Percentiles rank a stretch among this genome's conserved stretches.
phyloP scores from a whole-genome alignment of 768 basidiomycete species.

The Tulasnella sp. region DNA sequence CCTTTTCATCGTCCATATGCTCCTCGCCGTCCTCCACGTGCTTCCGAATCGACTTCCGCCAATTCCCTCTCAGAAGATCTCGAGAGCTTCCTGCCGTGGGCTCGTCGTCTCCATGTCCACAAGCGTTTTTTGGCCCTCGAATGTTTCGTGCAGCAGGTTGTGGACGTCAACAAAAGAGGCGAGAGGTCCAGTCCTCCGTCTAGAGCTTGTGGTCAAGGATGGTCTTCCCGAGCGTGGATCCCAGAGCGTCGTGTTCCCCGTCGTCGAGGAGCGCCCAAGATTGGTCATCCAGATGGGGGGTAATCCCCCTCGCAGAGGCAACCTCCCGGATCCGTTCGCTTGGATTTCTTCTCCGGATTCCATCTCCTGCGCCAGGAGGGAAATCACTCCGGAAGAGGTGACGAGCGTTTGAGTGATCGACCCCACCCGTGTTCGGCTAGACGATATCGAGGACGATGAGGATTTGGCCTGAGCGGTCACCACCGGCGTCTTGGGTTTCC shows the following conservation, averaged over 20 bases:
- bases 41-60: not conserved
- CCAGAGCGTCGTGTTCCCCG: not conserved
- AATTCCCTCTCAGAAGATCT: not conserved
- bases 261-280: not conserved
- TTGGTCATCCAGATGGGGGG: not conserved
- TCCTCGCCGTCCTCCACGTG: not conserved
- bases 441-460: slow-evolving; percentile 78
- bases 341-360: slow-evolving; percentile 40
- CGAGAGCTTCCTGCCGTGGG: not conserved
- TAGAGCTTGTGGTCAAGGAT: not conserved
- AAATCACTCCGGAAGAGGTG: slow-evolving; percentile 65
- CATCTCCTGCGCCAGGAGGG: slow-evolving; percentile 42
- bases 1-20: not conserved
- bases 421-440: slow-evolving; percentile 51
- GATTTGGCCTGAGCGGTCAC: slow-evolving; percentile 77
- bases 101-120: not conserved
- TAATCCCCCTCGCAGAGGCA: not conserved
- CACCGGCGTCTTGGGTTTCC: slow-evolving; percentile 78
- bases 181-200: not conserved
- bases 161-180: not conserved
- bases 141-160: not conserved
- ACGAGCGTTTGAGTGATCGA: slow-evolving; percentile 78
- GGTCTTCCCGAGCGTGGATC: not conserved
- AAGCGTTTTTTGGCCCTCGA: not conserved
- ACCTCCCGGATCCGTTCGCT: not conserved